Evolutionary conservation across 2,329 filamentous ascomycete genomes (phyloP).

Genomic region (Blastomyces emzantsi): DNA sequence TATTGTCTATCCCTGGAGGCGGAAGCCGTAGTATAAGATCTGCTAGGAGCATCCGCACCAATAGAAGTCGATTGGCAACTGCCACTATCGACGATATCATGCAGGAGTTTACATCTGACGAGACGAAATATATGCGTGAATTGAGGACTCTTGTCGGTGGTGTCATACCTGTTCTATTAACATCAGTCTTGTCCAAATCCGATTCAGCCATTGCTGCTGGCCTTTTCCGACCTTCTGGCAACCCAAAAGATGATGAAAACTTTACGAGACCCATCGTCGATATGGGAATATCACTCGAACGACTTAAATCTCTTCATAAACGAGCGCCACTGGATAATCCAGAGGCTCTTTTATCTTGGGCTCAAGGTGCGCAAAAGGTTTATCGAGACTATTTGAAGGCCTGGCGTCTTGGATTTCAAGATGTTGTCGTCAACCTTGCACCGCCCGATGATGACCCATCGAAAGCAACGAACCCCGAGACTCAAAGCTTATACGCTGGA

Average conservation of each 20-base stretch:
- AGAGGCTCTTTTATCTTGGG: conserved; percentile 68
- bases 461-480: conserved; percentile 34
- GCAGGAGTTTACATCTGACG: conserved; percentile 70
- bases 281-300: conserved; percentile 86
- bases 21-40: conserved; percentile 63
- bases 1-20: conserved; percentile 57
- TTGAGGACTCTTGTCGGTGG: conserved; percentile 89
- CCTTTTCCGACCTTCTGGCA: conserved; percentile 53
- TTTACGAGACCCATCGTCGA: conserved; percentile 81
- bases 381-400: conserved; percentile 79
- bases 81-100: conserved; percentile 69
- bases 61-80: conserved; percentile 55
- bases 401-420: conserved; percentile 91
- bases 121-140: conserved; percentile 80
- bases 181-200: conserved; percentile 67
- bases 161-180: conserved; percentile 84
- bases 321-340: conserved; percentile 67
- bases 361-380: conserved; percentile 63
- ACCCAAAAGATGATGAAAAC: conserved; percentile 48
- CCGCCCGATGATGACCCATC: conserved; percentile 56
- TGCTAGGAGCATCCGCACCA: conserved; percentile 66
- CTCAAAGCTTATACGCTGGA: conserved; percentile 44
- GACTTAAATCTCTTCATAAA: conserved; percentile 69
- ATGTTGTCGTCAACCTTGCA: conserved; percentile 86
- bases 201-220: conserved; percentile 55